Percentiles rank a stretch among this genome's conserved stretches.
These are phyloP conservation scores for Senna tora DNA, from an alignment of 306 rosid species.

Conservation along the genomic window DNA sequence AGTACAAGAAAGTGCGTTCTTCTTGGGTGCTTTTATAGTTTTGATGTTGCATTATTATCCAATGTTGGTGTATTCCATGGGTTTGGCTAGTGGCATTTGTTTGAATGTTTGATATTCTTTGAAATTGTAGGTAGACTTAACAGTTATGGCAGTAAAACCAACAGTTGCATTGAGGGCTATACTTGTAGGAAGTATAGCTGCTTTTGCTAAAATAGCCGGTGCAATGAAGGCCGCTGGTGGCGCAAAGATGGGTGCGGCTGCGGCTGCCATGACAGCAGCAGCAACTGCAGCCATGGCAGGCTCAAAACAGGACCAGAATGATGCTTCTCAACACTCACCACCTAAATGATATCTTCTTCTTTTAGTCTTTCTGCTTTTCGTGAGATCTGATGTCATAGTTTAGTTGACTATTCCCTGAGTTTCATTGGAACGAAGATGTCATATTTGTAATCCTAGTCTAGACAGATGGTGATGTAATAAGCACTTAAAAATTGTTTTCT, in stretches of 20 bases:
- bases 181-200: constrained; percentile 74
- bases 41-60: neutral
- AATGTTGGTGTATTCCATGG: neutral
- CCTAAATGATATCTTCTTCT: neutral
- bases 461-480: constrained; percentile 33
- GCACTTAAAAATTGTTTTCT: neutral
- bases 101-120: constrained; percentile 8
- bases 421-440: constrained; percentile 32
- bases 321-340: constrained; percentile 47
- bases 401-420: constrained; percentile 37
- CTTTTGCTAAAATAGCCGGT: constrained; percentile 64
- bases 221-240: constrained; percentile 71
- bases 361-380: neutral
- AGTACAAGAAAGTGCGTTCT: neutral
- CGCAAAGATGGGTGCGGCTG: constrained; percentile 55
- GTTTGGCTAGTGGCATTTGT: neutral
- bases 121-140: constrained; percentile 33
- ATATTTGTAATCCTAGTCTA: constrained; percentile 17
- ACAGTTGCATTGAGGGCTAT: constrained; percentile 69
- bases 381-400: constrained; percentile 26
- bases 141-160: constrained; percentile 61
- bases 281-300: constrained; percentile 61
- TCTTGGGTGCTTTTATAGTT: neutral
- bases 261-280: constrained; percentile 70
- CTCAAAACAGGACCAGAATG: constrained; percentile 54